These are phyloP conservation scores for Syzygium syzygioides DNA, from an alignment of 441 rosid species.

Conservation along the genomic window DNA sequence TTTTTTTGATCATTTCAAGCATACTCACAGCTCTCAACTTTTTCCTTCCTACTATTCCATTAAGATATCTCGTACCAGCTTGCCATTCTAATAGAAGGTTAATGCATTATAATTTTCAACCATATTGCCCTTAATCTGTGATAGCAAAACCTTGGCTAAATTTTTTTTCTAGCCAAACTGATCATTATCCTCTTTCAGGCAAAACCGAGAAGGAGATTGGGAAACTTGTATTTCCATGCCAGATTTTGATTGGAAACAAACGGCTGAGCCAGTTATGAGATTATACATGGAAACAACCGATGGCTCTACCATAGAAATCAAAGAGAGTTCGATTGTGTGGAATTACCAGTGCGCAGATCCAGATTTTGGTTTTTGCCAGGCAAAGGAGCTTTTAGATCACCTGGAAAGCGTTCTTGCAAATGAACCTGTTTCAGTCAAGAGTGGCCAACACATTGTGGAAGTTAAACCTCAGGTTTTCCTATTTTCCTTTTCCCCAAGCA, in stretches of 20 bases:
- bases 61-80: neutral
- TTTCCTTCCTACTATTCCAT: neutral
- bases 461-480: slow-evolving; percentile 83
- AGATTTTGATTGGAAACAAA: slow-evolving; percentile 79
- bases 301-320: slow-evolving; percentile 80
- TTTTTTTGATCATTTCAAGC: neutral
- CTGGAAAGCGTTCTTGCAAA: slow-evolving; percentile 86
- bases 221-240: slow-evolving; percentile 54
- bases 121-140: neutral
- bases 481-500: neutral
- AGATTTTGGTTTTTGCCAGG: slow-evolving; percentile 92
- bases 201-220: slow-evolving; percentile 55
- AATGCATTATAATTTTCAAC: neutral
- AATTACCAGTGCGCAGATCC: slow-evolving; percentile 77
- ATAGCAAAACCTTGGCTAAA: neutral
- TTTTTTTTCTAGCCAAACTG: neutral
- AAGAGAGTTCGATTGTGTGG: slow-evolving; percentile 88
- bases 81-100: neutral
- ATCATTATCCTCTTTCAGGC: slow-evolving; percentile 28
- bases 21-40: neutral
- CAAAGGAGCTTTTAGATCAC: slow-evolving; percentile 89
- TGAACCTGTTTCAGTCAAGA: slow-evolving; percentile 84
- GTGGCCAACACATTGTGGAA: slow-evolving; percentile 78
- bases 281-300: slow-evolving; percentile 89
- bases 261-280: slow-evolving; percentile 90